Percentiles rank a stretch among this genome's conserved stretches.
Evolutionary conservation across 2,329 filamentous ascomycete genomes (phyloP).

Genomic region (Paecilomyces dactylethromorphus): DNA sequence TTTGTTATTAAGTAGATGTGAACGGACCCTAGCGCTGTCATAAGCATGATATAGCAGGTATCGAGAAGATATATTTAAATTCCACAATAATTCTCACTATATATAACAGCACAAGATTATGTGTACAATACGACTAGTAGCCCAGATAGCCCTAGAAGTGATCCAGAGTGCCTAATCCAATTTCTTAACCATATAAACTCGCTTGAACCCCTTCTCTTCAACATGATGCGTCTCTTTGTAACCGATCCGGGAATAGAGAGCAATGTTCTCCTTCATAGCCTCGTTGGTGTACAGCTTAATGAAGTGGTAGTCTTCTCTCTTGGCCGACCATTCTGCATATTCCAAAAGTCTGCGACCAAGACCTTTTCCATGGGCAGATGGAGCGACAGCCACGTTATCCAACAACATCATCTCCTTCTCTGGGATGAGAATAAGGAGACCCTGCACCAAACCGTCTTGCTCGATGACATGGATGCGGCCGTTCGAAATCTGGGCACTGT

Average conservation of each 20-base stretch:
- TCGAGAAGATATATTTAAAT: too few relatives aligned
- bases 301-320: not conserved
- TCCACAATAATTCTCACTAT: too few relatives aligned
- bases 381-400: not conserved
- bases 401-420: not conserved
- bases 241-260: constrained; percentile 2
- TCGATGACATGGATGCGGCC: not conserved
- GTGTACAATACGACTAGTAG: too few relatives aligned
- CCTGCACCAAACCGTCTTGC: not conserved
- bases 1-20: too few relatives aligned
- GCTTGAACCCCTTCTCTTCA: not conserved
- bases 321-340: not conserved
- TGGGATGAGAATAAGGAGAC: not conserved
- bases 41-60: too few relatives aligned
- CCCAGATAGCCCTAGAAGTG: too few relatives aligned
- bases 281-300: not conserved
- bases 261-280: constrained; percentile 5
- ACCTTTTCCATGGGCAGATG: not conserved
- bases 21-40: too few relatives aligned
- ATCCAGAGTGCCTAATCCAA: not conserved
- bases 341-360: not conserved
- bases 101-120: too few relatives aligned
- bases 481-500: not conserved
- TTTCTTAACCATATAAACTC: not conserved
- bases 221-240: not conserved